Evolutionary conservation across 1,284 basidiomycete genomes (phyloP).

Genomic region (Retiboletus flavoniger): DNA sequence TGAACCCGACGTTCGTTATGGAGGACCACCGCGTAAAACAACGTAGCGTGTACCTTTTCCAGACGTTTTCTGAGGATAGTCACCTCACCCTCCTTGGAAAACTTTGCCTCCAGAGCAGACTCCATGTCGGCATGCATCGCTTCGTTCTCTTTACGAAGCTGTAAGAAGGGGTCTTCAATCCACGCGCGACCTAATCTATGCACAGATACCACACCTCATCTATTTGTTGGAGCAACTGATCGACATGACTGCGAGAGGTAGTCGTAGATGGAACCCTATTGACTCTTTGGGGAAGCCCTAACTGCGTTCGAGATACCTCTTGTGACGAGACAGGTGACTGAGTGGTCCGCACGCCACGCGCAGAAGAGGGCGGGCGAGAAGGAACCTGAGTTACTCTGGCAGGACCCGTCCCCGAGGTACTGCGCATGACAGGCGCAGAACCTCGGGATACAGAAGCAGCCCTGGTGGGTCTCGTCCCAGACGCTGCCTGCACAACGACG

Average conservation of each 20-base stretch:
- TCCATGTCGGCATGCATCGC: conserved; percentile 34
- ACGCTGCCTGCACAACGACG: conserved; percentile 1
- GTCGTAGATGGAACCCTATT: conserved; percentile 9
- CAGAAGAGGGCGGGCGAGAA: conserved; percentile 18
- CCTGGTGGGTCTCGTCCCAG: conserved; percentile 5
- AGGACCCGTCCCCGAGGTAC: conserved; percentile 11
- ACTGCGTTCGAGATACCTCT: conserved; percentile 15
- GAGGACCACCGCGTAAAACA: neutral
- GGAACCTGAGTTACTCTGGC: conserved; percentile 10
- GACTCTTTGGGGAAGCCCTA: conserved; percentile 12
- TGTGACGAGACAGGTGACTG: conserved; percentile 28
- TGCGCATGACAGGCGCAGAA: conserved; percentile 11
- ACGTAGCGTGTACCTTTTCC: conserved; percentile 26
- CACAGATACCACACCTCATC: conserved; percentile 43
- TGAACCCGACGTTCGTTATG: neutral
- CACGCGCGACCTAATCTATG: conserved; percentile 3
- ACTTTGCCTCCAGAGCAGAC: conserved; percentile 25
- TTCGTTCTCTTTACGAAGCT: conserved; percentile 53
- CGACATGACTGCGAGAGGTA: conserved; percentile 7
- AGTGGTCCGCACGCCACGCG: conserved; percentile 11
- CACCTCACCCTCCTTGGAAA: conserved; percentile 35
- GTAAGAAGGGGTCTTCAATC: conserved; percentile 12
- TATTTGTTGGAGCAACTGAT: conserved; percentile 42
- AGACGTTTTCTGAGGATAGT: conserved; percentile 34
- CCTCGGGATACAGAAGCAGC: conserved; percentile 13